These are phyloP conservation scores for Phytophthora litchii DNA, from an alignment of 352 stramenopile species.

Conservation along the genomic window DNA sequence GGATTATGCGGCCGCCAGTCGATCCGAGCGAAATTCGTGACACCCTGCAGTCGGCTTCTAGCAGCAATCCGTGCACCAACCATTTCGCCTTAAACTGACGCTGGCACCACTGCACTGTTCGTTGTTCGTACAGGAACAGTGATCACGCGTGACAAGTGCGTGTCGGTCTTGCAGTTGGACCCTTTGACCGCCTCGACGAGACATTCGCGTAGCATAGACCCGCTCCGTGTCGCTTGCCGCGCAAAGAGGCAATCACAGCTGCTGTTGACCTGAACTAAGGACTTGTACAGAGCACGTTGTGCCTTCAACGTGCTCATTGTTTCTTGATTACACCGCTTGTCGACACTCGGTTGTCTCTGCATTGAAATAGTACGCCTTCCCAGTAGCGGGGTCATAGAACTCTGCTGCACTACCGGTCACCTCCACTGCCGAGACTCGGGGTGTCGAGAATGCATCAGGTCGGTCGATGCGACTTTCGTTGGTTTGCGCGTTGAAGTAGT, in stretches of 20 bases:
- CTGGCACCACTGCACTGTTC: slow-evolving; percentile 2
- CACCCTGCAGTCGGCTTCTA: slow-evolving; percentile 1
- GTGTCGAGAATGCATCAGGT: slow-evolving; percentile 49
- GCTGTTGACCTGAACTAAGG: too few species aligned
- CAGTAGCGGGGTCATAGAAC: slow-evolving; percentile 49
- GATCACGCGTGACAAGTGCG: slow-evolving; percentile 19
- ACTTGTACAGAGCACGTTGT: neutral
- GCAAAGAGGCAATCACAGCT: slow-evolving; percentile 13
- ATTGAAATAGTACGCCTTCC: slow-evolving; percentile 56
- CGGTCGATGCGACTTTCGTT: slow-evolving; percentile 52
- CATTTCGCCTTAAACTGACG: slow-evolving; percentile 24
- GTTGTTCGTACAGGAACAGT: slow-evolving; percentile 5
- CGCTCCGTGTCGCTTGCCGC: slow-evolving; percentile 14
- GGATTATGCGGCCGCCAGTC: slow-evolving; percentile 7
- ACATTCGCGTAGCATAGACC: slow-evolving; percentile 8
- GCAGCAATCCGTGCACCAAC: neutral
- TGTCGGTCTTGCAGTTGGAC: slow-evolving; percentile 19
- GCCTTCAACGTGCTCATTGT: slow-evolving; percentile 15
- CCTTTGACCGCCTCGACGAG: slow-evolving; percentile 4
- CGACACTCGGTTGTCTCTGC: slow-evolving; percentile 58
- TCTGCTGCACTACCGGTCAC: slow-evolving; percentile 20
- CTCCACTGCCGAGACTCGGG: slow-evolving; percentile 31
- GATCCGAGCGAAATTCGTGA: slow-evolving; percentile 12
- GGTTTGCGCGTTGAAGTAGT: slow-evolving; percentile 68
- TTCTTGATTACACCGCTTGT: slow-evolving; percentile 7